Evolutionary conservation across 805 yeast genomes (phyloP), one percentile per base, ranked within the genome.

Genomic region (Saccharomycopsis schoenii): DNA sequence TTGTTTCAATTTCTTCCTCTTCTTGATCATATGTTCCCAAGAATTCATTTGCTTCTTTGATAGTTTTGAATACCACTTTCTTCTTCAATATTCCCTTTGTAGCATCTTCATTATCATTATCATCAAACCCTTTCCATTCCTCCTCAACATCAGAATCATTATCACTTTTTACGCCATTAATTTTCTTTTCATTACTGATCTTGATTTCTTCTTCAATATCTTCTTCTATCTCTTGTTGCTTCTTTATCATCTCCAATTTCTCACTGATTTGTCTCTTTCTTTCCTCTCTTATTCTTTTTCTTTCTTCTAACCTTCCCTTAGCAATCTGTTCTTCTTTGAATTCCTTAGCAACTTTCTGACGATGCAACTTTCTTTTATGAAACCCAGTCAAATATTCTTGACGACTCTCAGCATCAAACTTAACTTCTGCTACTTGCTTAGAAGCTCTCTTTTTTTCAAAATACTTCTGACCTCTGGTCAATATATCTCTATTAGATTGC

Each of bases 371-470:
- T 69, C 99, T 82, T 74, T 93, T 93, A 73, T 94, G 98, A 72
- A 93, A 93, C 50, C 99, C 99, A 2, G 97, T 93, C 66, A 93
- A 75, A 71, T 84, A 93, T 63, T 93, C 96, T 37, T 78, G 74
- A 70, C 97, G 76, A n/a, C 87, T 80, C 19, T 80, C 88, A 65
- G 83, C 82, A 72, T 94, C 94, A 71, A 91, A 94, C 1, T 81
- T 83, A 36, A 94, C 96, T 71, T 90, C 97, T 34, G 83, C 92
- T 1, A 89, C 91, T 70, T 83, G 80, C 70, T 82, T 83, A 40
- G 79, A 36, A 10, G 47, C 52, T 17, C 57, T 77, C 69, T 84
- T 86, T 66, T 85, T 86, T 59, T 82, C 82, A 17, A 86, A 85
- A 72, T 91, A 92, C 67, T 80, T 82, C 72, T 86, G 83, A 68